Evolutionary conservation across 106 monocot species (phyloP).

Genomic region (Allium fistulosum): DNA sequence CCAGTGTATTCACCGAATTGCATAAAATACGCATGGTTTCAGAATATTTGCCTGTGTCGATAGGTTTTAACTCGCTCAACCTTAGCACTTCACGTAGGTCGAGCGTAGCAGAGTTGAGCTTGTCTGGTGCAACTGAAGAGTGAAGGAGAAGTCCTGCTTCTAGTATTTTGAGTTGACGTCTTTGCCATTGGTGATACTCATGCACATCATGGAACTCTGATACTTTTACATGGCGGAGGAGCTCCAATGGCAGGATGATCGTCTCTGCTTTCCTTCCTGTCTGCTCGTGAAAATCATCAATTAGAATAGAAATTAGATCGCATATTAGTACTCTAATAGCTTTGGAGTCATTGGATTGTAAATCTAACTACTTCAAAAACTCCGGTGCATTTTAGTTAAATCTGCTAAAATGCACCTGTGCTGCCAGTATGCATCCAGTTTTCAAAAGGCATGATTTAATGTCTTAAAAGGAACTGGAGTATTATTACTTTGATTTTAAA

Average conservation of each 20-base stretch:
- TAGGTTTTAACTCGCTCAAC: slow-evolving; percentile 20
- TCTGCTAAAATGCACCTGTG: too few species aligned
- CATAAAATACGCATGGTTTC: slow-evolving; percentile 34
- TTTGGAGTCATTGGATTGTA: too few species aligned
- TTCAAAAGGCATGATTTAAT: too few species aligned
- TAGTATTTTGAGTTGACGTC: slow-evolving; percentile 46
- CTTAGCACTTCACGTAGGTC: slow-evolving; percentile 30
- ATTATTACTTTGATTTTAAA: too few species aligned
- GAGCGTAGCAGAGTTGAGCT: slow-evolving; percentile 22
- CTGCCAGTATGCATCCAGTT: too few species aligned
- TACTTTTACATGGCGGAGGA: slow-evolving; percentile 46
- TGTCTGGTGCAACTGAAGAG: slow-evolving; percentile 30
- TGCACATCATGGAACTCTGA: slow-evolving; percentile 37
- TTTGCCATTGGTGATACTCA: slow-evolving; percentile 57
- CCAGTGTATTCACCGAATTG: slow-evolving; percentile 23
- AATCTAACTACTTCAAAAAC: too few species aligned
- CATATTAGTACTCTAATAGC: too few species aligned
- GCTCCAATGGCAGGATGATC: slow-evolving; percentile 52
- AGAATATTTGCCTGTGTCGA: slow-evolving; percentile 48
- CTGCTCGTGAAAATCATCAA: slow-evolving; percentile 8
- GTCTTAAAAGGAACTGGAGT: too few species aligned
- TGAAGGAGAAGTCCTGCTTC: slow-evolving; percentile 35
- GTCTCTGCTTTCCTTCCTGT: slow-evolving; percentile 36
- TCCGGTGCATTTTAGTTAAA: too few species aligned
- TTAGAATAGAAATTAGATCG: too few species aligned